A percentile compares a stretch with the other conserved stretches of the same genome.
Evolutionary conservation across 2,329 filamentous ascomycete genomes (phyloP).

Genomic region (Fusarium sulawesiense): DNA sequence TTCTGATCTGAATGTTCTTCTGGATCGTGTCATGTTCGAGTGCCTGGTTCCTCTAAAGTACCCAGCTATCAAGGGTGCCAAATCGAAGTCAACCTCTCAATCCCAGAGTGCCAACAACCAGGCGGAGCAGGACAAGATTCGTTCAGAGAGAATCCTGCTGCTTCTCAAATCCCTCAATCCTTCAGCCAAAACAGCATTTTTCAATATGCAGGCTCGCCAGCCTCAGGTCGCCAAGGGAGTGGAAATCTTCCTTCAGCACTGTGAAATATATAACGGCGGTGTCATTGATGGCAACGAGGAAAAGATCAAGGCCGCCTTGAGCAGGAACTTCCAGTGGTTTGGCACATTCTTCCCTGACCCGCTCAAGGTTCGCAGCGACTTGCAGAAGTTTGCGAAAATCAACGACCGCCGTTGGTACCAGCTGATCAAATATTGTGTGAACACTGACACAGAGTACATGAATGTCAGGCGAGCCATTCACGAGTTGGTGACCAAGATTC

Average conservation of each 20-base stretch:
- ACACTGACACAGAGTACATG: conserved; percentile 85
- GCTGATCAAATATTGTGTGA: conserved; percentile 82
- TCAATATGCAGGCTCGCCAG: conserved; percentile 84
- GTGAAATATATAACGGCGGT: conserved; percentile 90
- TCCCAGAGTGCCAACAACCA: conserved; percentile 62
- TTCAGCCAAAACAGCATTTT: conserved; percentile 86
- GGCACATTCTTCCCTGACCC: conserved; percentile 81
- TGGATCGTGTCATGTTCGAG: conserved; percentile 88
- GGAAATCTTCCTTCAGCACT: conserved; percentile 81
- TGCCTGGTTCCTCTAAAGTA: conserved; percentile 90
- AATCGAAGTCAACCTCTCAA: conserved; percentile 69
- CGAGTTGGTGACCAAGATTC: conserved; percentile 85
- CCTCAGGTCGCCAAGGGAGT: conserved; percentile 78
- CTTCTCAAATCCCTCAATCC: conserved; percentile 82
- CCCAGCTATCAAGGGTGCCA: conserved; percentile 70
- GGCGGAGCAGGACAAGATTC: conserved; percentile 77
- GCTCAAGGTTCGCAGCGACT: conserved; percentile 75
- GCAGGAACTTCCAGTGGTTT: conserved; percentile 78
- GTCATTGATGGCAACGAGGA: conserved; percentile 79
- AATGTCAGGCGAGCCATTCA: conserved; percentile 91
- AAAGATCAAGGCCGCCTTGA: conserved; percentile 75
- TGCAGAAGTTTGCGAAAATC: conserved; percentile 90
- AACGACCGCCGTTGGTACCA: conserved; percentile 93
- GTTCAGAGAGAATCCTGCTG: conserved; percentile 85
- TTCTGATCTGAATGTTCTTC: conserved; percentile 81